phyloP scores from a whole-genome alignment of 2,329 filamentous ascomycete genomes.

The Epichloe glyceriae region DNA sequence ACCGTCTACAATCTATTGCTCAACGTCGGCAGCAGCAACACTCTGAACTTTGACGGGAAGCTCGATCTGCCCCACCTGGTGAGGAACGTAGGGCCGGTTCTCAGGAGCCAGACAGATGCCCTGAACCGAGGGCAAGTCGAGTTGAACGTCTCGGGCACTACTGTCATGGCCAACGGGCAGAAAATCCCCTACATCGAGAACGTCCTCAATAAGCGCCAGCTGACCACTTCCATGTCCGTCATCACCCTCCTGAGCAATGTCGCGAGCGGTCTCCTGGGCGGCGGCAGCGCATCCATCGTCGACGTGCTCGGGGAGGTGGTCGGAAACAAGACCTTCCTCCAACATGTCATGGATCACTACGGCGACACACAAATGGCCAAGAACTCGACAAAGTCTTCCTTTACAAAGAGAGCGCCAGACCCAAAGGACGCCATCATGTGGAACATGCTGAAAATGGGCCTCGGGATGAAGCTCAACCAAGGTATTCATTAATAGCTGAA shows the following conservation, averaged over 20 bases:
- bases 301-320: slow-evolving; percentile 24
- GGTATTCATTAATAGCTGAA: not conserved
- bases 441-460: slow-evolving; percentile 7
- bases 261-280: slow-evolving; percentile 21
- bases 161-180: slow-evolving; percentile 27
- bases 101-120: slow-evolving; percentile 23
- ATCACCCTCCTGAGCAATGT: slow-evolving; percentile 26
- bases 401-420: not conserved
- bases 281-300: slow-evolving; percentile 16
- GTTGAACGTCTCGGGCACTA: slow-evolving; percentile 28
- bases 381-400: not conserved
- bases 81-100: slow-evolving; percentile 27
- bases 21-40: slow-evolving; percentile 32
- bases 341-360: slow-evolving; percentile 24
- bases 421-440: slow-evolving; percentile 6
- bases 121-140: slow-evolving; percentile 27
- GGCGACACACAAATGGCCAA: slow-evolving; percentile 10
- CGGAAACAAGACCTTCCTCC: slow-evolving; percentile 26
- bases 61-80: slow-evolving; percentile 28
- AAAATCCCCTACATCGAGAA: slow-evolving; percentile 31
- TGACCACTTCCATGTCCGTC: slow-evolving; percentile 24
- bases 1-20: slow-evolving; percentile 26
- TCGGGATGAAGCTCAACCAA: slow-evolving; percentile 5
- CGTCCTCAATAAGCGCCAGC: slow-evolving; percentile 26
- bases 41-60: slow-evolving; percentile 25